Evolutionary conservation across 441 rosid genomes (phyloP).

Genomic region (Adansonia grandidieri): DNA sequence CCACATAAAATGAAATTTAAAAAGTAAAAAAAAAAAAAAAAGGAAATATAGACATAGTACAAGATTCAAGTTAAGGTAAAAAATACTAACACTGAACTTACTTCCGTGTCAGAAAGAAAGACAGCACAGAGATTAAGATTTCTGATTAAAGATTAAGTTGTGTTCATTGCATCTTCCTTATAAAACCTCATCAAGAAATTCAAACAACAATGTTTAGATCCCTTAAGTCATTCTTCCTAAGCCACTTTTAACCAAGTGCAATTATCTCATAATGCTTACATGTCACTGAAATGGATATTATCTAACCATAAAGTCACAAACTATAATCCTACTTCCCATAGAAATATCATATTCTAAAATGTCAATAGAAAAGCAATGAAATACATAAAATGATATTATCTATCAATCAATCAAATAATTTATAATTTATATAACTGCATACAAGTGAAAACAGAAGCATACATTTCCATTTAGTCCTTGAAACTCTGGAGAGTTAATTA

Average conservation of each 20-base stretch:
- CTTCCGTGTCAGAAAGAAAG: neutral
- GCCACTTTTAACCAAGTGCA: neutral
- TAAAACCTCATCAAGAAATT: neutral
- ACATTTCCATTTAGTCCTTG: conserved; percentile 87
- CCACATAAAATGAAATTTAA: neutral
- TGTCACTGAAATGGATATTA: neutral
- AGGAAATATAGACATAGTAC: neutral
- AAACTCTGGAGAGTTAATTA: conserved; percentile 89
- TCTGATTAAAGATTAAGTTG: neutral
- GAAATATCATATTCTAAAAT: neutral
- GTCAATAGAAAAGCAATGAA: neutral
- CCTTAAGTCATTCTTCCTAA: neutral
- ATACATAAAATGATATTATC: neutral
- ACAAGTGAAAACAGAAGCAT: conserved; percentile 32
- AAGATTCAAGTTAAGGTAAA: neutral
- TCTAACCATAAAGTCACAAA: neutral
- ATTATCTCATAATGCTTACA: neutral
- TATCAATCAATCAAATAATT: neutral
- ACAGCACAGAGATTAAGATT: neutral
- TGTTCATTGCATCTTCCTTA: neutral
- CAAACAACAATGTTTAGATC: neutral
- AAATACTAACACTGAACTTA: neutral
- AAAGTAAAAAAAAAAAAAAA: neutral
- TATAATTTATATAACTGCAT: neutral
- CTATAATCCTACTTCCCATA: neutral